Evolutionary conservation across 1,284 basidiomycete species (phyloP).

Genomic region (Tetrapyrgos nigripes): DNA sequence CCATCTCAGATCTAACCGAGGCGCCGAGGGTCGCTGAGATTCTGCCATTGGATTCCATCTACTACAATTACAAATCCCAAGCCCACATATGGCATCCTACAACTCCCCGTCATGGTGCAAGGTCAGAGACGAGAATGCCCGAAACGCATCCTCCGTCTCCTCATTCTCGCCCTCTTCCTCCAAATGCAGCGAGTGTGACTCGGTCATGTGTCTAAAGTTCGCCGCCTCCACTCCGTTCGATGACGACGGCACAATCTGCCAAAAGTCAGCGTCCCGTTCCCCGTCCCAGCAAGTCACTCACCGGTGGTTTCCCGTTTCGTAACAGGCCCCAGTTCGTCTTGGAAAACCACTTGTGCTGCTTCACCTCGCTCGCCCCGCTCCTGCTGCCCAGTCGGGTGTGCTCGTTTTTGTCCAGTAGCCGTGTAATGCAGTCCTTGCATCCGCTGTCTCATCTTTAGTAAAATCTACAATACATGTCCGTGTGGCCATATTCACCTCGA

Average conservation of each 20-base stretch:
- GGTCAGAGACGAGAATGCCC: constrained; percentile 87
- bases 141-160: constrained; percentile 66
- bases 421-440: constrained; percentile 88
- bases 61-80: constrained; percentile 3
- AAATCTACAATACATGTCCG: constrained; percentile 11
- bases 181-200: constrained; percentile 90
- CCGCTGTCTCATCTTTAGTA: constrained; percentile 52
- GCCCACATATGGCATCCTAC: constrained; percentile 22
- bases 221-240: constrained; percentile 63
- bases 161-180: constrained; percentile 66
- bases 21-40: not conserved
- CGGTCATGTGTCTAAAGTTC: constrained; percentile 92
- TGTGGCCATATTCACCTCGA: constrained; percentile 66
- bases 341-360: constrained; percentile 98
- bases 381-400: constrained; percentile 87
- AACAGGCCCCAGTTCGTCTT: constrained; percentile 97
- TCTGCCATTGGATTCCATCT: not conserved
- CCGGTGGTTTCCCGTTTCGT: constrained; percentile 92
- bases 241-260: constrained; percentile 82
- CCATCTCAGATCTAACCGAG: not conserved
- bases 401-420: constrained; percentile 95
- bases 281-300: constrained; percentile 48
- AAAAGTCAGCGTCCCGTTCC: constrained; percentile 8
- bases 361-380: constrained; percentile 97
- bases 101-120: constrained; percentile 82